These are phyloP conservation scores for Eutrema japonicum DNA, from an alignment of 345 rosid genomes.

Conservation along the genomic window DNA sequence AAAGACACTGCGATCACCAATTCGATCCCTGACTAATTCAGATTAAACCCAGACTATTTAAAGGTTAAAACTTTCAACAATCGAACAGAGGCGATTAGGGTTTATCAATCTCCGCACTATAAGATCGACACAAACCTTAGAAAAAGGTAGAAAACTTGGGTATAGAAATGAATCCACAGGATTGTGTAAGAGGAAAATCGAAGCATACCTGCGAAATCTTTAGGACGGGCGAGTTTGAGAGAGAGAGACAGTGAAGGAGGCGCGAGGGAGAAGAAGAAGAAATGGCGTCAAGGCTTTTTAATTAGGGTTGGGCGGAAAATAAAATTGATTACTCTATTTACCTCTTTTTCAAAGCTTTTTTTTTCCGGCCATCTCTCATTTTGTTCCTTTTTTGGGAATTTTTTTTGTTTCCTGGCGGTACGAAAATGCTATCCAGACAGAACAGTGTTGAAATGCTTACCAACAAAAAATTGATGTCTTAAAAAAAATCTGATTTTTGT, in stretches of 20 bases:
- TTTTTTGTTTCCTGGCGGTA: background rate
- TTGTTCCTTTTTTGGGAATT: background rate
- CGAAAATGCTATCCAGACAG: no score
- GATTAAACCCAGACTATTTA: background rate
- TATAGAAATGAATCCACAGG: background rate
- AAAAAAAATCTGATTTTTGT: no score
- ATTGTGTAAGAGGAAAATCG: background rate
- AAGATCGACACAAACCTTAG: conserved; percentile 3
- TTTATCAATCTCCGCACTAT: conserved; percentile 2
- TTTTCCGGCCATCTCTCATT: background rate
- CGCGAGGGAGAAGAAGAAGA: conserved; percentile 16
- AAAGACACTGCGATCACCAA: conserved; percentile 7
- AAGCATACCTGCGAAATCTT: conserved; percentile 31
- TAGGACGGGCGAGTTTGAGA: background rate
- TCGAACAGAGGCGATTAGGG: conserved; percentile 18
- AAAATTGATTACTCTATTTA: background rate
- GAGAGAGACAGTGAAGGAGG: conserved; percentile 17
- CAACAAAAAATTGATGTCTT: no score
- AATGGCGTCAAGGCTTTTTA: conserved; percentile 17
- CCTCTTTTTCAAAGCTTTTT: background rate
- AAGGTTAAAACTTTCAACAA: conserved; percentile 11
- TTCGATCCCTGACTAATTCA: background rate
- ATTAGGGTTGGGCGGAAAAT: conserved; percentile 30
- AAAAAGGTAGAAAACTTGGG: background rate
- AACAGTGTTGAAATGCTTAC: no score